These are phyloP conservation scores for Salvia splendens DNA, from an alignment of 257 asterid species.

Conservation along the genomic window DNA sequence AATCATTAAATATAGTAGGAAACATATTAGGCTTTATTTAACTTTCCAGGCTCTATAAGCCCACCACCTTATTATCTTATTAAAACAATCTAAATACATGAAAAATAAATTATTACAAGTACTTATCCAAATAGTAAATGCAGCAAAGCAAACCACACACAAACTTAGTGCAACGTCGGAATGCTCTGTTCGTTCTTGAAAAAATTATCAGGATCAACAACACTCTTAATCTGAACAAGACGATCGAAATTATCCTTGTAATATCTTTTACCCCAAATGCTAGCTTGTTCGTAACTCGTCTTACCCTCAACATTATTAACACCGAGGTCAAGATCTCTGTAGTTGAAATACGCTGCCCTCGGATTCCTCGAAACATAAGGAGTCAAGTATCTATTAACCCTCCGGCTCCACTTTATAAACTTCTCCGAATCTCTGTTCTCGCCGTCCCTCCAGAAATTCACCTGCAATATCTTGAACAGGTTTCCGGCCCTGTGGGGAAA, in stretches of 20 bases:
- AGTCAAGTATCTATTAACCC: constrained; percentile 36
- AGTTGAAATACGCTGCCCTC: constrained; percentile 38
- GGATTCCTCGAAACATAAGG: constrained; percentile 42
- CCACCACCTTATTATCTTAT: too few relatives aligned
- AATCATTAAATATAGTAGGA: too few relatives aligned
- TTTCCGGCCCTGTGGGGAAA: constrained; percentile 28
- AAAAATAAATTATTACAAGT: too few relatives aligned
- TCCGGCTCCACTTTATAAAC: constrained; percentile 36
- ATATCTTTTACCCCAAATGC: constrained; percentile 27
- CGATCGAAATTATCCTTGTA: constrained; percentile 18
- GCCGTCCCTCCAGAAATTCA: constrained; percentile 32
- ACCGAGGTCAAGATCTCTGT: constrained; percentile 47
- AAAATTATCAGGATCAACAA: constrained; percentile 35
- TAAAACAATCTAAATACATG: too few relatives aligned
- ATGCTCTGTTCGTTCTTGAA: constrained; percentile 49
- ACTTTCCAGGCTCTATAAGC: too few relatives aligned
- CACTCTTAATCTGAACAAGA: background rate
- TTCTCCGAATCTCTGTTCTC: constrained; percentile 18
- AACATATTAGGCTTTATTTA: too few relatives aligned
- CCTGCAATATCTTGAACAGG: constrained; percentile 29
- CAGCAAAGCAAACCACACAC: too few relatives aligned
- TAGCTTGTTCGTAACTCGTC: constrained; percentile 14
- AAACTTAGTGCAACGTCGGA: constrained; percentile 29
- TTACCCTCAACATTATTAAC: constrained; percentile 8
- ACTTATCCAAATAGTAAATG: too few relatives aligned